Percentiles rank a stretch among this genome's conserved stretches.
Conservation (phyloP, 2,329 filamentous ascomycete genomes). For the Fusarium hainanense region DNA sequence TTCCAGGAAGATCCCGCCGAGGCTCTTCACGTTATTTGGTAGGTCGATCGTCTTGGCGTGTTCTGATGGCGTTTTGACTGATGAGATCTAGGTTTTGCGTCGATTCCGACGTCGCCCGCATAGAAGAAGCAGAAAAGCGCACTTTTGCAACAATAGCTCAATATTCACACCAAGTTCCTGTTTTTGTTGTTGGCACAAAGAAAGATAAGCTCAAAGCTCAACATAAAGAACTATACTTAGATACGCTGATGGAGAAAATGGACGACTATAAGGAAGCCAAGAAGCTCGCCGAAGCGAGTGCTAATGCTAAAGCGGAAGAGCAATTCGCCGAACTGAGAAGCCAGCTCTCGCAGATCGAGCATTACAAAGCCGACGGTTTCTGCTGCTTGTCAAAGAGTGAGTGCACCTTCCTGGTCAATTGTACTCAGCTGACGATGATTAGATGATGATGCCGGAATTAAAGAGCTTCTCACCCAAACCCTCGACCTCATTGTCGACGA, state of each 20-base stretch:
- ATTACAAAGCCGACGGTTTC: conserved; percentile 44
- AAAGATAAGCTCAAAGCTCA: conserved; percentile 44
- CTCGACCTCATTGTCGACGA: conserved; percentile 45
- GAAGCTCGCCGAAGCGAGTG: conserved; percentile 35
- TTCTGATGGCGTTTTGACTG: accelerated
- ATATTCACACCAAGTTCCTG: conserved; percentile 43
- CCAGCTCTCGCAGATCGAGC: conserved; percentile 42
- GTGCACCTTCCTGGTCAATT: accelerated
- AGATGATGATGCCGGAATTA: conserved; percentile 43
- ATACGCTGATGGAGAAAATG: conserved; percentile 44
- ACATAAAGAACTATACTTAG: conserved; percentile 31
- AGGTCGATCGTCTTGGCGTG: accelerated
- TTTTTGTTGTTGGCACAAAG: conserved; percentile 44
- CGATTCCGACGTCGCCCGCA: conserved; percentile 42
- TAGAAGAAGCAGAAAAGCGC: conserved; percentile 44
- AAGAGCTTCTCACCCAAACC: conserved; percentile 43
- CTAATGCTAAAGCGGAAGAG: conserved; percentile 36
- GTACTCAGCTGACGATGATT: neutral
- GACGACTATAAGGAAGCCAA: conserved; percentile 43
- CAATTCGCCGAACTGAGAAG: conserved; percentile 41
- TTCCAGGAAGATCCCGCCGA: conserved; percentile 43
- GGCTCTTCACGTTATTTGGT: conserved; percentile 44
- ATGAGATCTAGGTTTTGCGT: conserved; percentile 37
- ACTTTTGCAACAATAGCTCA: conserved; percentile 44
- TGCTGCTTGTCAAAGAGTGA: conserved; percentile 44